Conservation (phyloP, 2,329 filamentous ascomycete genomes). For the Emmonsiellopsis sp. region DNA sequence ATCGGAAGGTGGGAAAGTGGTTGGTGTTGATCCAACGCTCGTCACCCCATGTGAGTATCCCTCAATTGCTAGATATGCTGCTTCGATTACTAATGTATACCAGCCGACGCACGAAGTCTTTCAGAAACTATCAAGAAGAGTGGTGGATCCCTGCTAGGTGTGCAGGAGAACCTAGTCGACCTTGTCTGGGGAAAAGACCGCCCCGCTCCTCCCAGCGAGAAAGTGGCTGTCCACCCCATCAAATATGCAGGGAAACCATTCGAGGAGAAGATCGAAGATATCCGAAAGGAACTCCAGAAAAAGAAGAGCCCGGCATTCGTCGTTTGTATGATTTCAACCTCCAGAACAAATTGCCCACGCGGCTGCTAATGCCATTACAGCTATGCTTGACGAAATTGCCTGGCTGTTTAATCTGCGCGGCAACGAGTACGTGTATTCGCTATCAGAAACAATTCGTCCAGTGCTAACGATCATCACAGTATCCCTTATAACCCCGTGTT, state of each 20-base stretch:
- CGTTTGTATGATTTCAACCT: slow-evolving; percentile 46
- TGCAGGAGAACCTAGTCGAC: slow-evolving; percentile 82
- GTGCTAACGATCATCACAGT: slow-evolving; percentile 25
- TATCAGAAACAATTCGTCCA: background rate
- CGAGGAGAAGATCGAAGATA: slow-evolving; percentile 69
- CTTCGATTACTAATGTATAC: slow-evolving; percentile 10
- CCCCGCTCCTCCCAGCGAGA: slow-evolving; percentile 66
- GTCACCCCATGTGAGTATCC: slow-evolving; percentile 55
- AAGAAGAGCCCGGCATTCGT: slow-evolving; percentile 82
- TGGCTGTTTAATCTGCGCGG: slow-evolving; percentile 98
- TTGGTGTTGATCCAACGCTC: slow-evolving; percentile 83
- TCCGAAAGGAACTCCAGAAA: slow-evolving; percentile 86
- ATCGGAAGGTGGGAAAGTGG: slow-evolving; percentile 73
- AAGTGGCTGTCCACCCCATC: slow-evolving; percentile 60
- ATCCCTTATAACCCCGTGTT: slow-evolving; percentile 98
- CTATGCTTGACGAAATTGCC: slow-evolving; percentile 91
- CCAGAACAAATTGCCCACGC: background rate
- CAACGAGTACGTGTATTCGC: slow-evolving; percentile 52
- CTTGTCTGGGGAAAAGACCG: slow-evolving; percentile 71
- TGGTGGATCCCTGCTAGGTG: slow-evolving; percentile 63
- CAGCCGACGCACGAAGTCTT: slow-evolving; percentile 62
- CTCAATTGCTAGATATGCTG: background rate
- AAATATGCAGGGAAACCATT: slow-evolving; percentile 76
- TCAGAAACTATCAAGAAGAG: slow-evolving; percentile 79
- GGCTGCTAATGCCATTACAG: slow-evolving; percentile 17